Evolutionary conservation across 2,329 filamentous ascomycete genomes (phyloP).

Genomic region (Apiospora koreana): DNA sequence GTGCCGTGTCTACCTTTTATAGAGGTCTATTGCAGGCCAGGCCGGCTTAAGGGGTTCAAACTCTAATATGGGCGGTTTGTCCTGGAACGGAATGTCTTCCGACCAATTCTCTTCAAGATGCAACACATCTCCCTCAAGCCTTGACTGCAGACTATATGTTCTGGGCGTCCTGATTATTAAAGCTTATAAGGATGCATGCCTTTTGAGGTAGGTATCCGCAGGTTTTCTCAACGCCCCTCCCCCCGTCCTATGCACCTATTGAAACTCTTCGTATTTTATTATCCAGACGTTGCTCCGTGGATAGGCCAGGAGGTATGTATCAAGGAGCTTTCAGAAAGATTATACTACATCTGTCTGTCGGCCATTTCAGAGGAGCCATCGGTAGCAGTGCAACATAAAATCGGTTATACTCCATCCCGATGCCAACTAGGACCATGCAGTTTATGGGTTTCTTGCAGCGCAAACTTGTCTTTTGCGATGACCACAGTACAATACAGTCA

Average conservation of each 20-base stretch:
- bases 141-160: background rate
- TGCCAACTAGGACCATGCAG: background rate
- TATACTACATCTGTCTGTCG: background rate
- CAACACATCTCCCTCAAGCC: background rate
- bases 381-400: background rate
- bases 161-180: background rate
- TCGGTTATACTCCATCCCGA: background rate
- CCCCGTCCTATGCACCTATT: background rate
- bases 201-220: background rate
- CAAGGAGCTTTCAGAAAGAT: background rate
- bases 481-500: background rate
- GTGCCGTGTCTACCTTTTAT: background rate
- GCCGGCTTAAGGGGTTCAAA: background rate
- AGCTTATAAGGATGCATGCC: constrained; percentile 1
- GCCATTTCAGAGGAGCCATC: background rate
- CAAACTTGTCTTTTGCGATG: background rate
- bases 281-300: background rate
- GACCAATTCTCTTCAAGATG: constrained; percentile 4
- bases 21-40: background rate
- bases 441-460: background rate
- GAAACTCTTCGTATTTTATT: background rate
- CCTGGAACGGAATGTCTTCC: background rate
- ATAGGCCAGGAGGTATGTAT: background rate
- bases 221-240: background rate
- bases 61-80: background rate